Percentiles rank a stretch among this genome's conserved stretches.
Conservation (phyloP, 495 filamentous ascomycete genomes). For the Terfezia claveryi region DNA sequence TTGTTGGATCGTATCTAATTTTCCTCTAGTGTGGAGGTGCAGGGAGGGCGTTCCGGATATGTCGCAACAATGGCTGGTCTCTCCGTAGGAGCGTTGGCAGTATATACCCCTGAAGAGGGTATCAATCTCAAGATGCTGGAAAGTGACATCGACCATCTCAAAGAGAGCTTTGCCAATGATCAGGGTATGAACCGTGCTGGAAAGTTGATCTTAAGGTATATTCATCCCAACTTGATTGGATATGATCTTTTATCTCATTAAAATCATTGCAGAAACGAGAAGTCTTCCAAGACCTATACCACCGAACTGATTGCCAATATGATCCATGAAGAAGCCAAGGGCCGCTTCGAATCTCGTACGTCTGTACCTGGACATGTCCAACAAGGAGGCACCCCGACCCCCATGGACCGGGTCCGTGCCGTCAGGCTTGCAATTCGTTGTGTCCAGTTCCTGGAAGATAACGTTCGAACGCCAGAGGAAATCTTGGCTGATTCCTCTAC, state of each 20-base stretch:
- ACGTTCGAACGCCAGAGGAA: constrained; percentile 38
- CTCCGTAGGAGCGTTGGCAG: constrained; percentile 73
- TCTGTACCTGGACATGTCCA: constrained; percentile 93
- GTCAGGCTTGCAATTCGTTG: constrained; percentile 79
- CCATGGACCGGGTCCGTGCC: constrained; percentile 89
- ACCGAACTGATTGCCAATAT: constrained; percentile 88
- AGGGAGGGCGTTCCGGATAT: constrained; percentile 88
- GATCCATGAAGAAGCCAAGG: constrained; percentile 79
- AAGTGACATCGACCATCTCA: constrained; percentile 73
- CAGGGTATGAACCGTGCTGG: constrained; percentile 77
- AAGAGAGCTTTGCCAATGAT: constrained; percentile 65
- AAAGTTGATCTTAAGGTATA: constrained; percentile 54
- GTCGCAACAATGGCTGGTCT: constrained; percentile 78
- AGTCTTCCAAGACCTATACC: constrained; percentile 69
- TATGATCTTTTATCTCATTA: not conserved
- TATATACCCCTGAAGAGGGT: constrained; percentile 94
- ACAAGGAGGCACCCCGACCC: constrained; percentile 78
- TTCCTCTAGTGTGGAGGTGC: constrained; percentile 51
- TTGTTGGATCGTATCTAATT: not conserved
- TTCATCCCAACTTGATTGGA: not conserved
- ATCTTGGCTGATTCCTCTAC: constrained; percentile 50
- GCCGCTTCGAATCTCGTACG: constrained; percentile 79
- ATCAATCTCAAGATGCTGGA: constrained; percentile 85
- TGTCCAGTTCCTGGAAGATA: constrained; percentile 66
- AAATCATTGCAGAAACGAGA: constrained; percentile 45